Evolutionary conservation across 2,329 filamentous ascomycete species (phyloP).

Genomic region (Aspergillus texensis): DNA sequence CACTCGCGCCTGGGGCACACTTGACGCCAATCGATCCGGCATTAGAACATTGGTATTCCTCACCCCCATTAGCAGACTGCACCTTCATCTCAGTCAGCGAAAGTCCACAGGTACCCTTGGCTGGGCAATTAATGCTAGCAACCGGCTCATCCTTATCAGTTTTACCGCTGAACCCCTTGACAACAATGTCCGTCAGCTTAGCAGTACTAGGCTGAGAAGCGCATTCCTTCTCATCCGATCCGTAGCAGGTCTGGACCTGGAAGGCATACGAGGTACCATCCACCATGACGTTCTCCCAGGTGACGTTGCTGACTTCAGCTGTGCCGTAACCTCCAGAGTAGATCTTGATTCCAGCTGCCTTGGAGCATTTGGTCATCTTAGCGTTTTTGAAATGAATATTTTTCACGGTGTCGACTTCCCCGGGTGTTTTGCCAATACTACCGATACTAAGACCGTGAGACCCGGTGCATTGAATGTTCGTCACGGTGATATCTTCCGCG

Average conservation of each 20-base stretch:
- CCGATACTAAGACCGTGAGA: slow-evolving; percentile 54
- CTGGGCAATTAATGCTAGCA: neutral
- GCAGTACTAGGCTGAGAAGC: neutral
- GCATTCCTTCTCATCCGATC: neutral
- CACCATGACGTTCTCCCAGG: neutral
- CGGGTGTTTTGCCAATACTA: slow-evolving; percentile 44
- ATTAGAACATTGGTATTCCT: neutral
- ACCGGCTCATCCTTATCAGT: neutral
- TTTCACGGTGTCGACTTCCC: slow-evolving; percentile 40
- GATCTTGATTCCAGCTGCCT: slow-evolving; percentile 51
- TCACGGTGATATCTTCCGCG: slow-evolving; percentile 43
- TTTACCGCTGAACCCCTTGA: neutral
- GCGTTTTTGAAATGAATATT: slow-evolving; percentile 48
- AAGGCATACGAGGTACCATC: neutral
- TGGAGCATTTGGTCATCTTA: slow-evolving; percentile 46
- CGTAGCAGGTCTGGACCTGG: slow-evolving; percentile 1
- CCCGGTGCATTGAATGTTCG: slow-evolving; percentile 49
- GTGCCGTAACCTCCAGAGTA: slow-evolving; percentile 2
- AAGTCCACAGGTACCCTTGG: neutral
- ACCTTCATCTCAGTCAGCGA: slow-evolving; percentile 2
- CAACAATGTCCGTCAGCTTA: neutral
- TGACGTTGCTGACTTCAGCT: slow-evolving; percentile 6
- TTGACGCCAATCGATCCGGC: neutral
- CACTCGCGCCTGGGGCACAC: neutral
- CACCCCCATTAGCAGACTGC: neutral